Base-by-base conservation (phyloP, 345 rosid genomes). In the Cochlearia excelsa region DNA sequence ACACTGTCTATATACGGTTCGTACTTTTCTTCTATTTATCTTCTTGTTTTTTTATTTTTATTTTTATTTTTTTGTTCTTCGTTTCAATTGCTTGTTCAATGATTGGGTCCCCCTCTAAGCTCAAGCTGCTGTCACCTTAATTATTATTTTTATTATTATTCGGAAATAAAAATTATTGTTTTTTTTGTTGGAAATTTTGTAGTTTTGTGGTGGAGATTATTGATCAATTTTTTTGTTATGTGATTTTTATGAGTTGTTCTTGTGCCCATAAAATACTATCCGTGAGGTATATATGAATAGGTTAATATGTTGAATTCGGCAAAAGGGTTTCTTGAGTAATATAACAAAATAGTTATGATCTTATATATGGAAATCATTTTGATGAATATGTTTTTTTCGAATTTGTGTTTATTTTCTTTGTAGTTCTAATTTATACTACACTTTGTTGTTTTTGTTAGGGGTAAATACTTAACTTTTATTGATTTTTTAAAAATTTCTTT, bases 51-150 rank as follows among this genome's bases (percentile, higher is more conserved):
- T 16, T 16, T 16, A 16, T 16, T 16, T 16, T 16, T 16, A 16
- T 16, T 16, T 16, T 16, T 16, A 16, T 16, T 16, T 16, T 16
- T 16, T 16, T 16, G 23, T 16, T 16, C 23, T 16, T 16, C 23
- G 23, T 16, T 16, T 16, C 30, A 45, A 53, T 59, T 61, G 52
- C 31, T 34, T 46, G 26, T 68, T 63, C 74, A 63, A 70, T 70
- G 68, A 56, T 70, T 70, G 68, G 74, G 74, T 50, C 67, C 73
- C 59, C 54, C 35, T 69, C 56, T 59, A 40, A 61, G 68, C 73
- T 40, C 62, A 69, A 41, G 73, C 57, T 69, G 46, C 69, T 70
- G 74, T 63, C 74, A 70, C 63, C 59, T 62, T 42, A 42, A 49
- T 63, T 62, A 62, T 16, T 16, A 16, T 16, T 16, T 16, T 16